Evolutionary conservation across 192 early-diverging fungal species (phyloP), one percentile per base, ranked within the genome.

Genomic region (Rhizophagus clarus): DNA sequence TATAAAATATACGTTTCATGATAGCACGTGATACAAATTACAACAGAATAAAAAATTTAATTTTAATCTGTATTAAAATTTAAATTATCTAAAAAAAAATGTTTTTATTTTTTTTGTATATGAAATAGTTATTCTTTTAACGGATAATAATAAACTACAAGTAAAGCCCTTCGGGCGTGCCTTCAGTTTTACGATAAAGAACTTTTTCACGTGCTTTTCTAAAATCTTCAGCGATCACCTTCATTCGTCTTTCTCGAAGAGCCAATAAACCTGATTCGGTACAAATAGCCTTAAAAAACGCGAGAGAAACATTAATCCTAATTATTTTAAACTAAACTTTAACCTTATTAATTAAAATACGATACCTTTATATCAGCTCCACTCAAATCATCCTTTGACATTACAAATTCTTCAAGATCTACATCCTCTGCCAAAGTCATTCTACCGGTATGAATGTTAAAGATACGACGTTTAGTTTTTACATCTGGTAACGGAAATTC

Each of bases 201-300:
- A 99, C 97, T 92, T 99, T 99, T 84, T 99, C 98, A 83, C 96
- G 96, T 14, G 97, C 98, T 87, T 99, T 99, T 81, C 91, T 91
- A 74, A 99, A 92, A 86, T 99, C 98, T 80, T 99, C 97, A 31
- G 93, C 97, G 74, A 96, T 91, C 24, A 99, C 98, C 85, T 94
- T 97, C 98, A 99, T 99, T 72, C 98, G 90, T 80, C 98, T 92
- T 87, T 99, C 98, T 62, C 98, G 92, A 72, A 99, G 86, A 28
- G 98, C 98, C 77, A 99, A 85, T 81, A 99, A 88, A 70, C 98
- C 98, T n/a, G 98, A 93, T 83, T 99, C 98, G 8, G 98, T 99
- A 88, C 98, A 99, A 78, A 99, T 95, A 71, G 98, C 98, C 92
- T 92, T 72, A 12, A 77, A 61, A 11, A 84, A n/a, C 3, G 7